Conservation (phyloP, 495 filamentous ascomycete species). For the Melanomma pulvis-pyrius region DNA sequence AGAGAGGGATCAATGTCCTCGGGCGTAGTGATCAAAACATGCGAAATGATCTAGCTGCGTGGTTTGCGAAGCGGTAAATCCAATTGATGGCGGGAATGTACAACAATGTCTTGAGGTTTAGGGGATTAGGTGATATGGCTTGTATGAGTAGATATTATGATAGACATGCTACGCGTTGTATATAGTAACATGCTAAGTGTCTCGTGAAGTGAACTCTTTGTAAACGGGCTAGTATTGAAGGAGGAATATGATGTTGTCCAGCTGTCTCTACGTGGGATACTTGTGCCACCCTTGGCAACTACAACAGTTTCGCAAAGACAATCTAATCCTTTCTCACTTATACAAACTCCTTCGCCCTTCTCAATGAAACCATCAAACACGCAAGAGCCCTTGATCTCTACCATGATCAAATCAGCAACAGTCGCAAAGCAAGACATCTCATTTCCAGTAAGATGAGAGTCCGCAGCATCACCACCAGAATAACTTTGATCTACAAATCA, state of each 20-base stretch:
- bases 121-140: not conserved
- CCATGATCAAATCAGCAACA: not conserved
- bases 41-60: conserved; percentile 29
- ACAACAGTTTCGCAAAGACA: not conserved
- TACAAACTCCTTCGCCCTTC: not conserved
- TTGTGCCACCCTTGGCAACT: not conserved
- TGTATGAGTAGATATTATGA: not conserved
- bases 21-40: conserved; percentile 40
- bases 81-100: too few relatives aligned
- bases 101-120: too few relatives aligned
- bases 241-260: too few relatives aligned
- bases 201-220: not conserved
- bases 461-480: not conserved
- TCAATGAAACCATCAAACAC: not conserved
- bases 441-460: not conserved
- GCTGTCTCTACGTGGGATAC: not conserved
- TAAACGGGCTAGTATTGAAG: not conserved
- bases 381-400: not conserved
- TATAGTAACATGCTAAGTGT: not conserved
- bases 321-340: not conserved
- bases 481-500: not conserved
- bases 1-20: conserved; percentile 52
- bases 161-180: not conserved
- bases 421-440: not conserved
- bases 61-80: conserved; percentile 20